Evolutionary conservation across 345 rosid genomes (phyloP).

Genomic region (Citrus cavaleriei): DNA sequence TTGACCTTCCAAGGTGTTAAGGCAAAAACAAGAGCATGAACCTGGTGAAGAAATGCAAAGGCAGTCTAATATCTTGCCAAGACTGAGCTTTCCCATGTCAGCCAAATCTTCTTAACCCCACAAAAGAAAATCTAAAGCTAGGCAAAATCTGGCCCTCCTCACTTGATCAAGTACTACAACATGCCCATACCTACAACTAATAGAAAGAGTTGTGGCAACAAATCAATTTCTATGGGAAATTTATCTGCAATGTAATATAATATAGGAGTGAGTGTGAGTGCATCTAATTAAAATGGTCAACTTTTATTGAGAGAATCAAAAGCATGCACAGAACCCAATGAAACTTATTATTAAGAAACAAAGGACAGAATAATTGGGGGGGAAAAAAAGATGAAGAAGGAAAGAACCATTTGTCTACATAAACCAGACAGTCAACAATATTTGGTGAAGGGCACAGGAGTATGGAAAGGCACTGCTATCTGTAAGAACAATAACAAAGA

Average conservation of each 20-base stretch:
- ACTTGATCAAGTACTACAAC: constrained; percentile 6
- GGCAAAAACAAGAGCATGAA: constrained; percentile 61
- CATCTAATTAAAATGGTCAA: constrained; percentile 13
- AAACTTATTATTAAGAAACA: background rate
- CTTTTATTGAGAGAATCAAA: constrained; percentile 23
- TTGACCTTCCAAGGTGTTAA: constrained; percentile 40
- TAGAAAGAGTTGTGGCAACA: background rate
- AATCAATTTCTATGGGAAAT: background rate
- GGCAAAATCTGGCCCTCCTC: background rate
- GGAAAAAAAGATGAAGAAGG: background rate
- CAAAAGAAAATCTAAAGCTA: background rate
- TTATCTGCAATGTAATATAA: background rate
- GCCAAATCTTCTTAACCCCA: background rate
- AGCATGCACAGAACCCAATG: background rate
- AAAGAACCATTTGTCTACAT: background rate
- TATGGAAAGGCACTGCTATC: background rate
- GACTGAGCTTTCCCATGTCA: constrained; percentile 53
- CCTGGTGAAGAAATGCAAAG: constrained; percentile 37
- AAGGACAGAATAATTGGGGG: background rate
- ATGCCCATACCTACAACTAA: background rate
- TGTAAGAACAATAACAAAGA: background rate
- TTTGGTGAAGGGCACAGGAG: background rate
- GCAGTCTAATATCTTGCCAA: constrained; percentile 50
- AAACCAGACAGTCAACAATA: constrained; percentile 7
- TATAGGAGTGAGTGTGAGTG: background rate